These are phyloP conservation scores for Sutorius australiensis DNA, from an alignment of 768 basidiomycete genomes.

Conservation along the genomic window DNA sequence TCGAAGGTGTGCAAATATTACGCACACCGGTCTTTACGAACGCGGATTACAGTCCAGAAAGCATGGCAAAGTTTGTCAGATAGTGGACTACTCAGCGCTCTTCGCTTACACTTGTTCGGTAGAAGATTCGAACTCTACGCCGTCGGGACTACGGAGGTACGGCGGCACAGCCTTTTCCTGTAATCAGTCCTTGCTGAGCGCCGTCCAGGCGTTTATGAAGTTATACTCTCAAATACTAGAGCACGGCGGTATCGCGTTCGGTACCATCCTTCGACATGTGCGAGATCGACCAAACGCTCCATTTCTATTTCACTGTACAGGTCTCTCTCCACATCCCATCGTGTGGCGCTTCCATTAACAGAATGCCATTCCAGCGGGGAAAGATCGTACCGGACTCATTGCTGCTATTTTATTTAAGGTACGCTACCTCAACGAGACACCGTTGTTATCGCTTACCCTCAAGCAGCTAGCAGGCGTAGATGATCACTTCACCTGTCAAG, in stretches of 20 bases:
- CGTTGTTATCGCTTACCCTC: neutral
- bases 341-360: neutral
- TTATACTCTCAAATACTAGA: constrained; percentile 80
- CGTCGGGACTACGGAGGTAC: constrained; percentile 74
- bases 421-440: constrained; percentile 1
- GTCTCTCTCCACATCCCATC: constrained; percentile 21
- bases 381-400: constrained; percentile 76
- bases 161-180: neutral
- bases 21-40: constrained; percentile 61
- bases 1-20: constrained; percentile 59
- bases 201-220: constrained; percentile 67
- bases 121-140: constrained; percentile 60
- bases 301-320: constrained; percentile 76
- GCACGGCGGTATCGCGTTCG: constrained; percentile 64
- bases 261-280: constrained; percentile 68
- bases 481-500: constrained; percentile 59
- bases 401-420: constrained; percentile 74
- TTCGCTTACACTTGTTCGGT: constrained; percentile 12
- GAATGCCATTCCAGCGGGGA: constrained; percentile 50
- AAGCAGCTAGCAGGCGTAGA: constrained; percentile 68
- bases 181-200: neutral
- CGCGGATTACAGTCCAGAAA: constrained; percentile 80
- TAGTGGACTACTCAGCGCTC: neutral
- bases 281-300: constrained; percentile 63
- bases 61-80: constrained; percentile 77